These are phyloP conservation scores for Pseudogymnoascus sp. DNA, from an alignment of 2,329 filamentous ascomycete genomes.

Conservation along the genomic window DNA sequence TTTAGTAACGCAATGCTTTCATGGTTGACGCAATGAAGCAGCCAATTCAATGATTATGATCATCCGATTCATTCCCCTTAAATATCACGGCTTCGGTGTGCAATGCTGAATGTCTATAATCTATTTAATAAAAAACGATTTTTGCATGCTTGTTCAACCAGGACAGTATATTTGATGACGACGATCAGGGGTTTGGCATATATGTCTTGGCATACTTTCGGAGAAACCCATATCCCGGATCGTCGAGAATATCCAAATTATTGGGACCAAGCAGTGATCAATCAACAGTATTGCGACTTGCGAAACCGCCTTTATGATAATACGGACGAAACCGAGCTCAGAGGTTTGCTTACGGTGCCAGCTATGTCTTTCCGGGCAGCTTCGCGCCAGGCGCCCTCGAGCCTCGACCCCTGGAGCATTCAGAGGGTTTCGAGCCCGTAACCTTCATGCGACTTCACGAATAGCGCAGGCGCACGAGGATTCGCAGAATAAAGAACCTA, in stretches of 20 bases:
- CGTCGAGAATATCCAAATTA: conserved; percentile 8
- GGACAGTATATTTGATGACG: background rate
- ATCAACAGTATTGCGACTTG: background rate
- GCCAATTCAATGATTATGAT: background rate
- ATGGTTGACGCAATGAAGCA: background rate
- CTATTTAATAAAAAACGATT: background rate
- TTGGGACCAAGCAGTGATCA: background rate
- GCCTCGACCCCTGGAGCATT: background rate
- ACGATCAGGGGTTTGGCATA: conserved; percentile 2
- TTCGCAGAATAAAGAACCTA: background rate
- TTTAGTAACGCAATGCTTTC: background rate
- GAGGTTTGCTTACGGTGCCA: conserved; percentile 29
- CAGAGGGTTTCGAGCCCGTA: background rate
- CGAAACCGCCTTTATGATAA: conserved; percentile 27
- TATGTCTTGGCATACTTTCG: background rate
- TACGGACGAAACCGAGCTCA: conserved; percentile 17
- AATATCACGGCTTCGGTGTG: background rate
- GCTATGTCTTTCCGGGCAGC: conserved; percentile 19
- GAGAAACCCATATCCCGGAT: background rate
- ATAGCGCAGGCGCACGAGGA: conserved; percentile 4
- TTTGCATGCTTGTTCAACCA: background rate
- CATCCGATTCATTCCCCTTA: background rate
- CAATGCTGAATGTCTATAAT: background rate
- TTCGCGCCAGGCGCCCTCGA: background rate
- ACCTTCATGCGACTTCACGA: background rate